Conservation (phyloP, 345 rosid species). For the Eucalyptus regnans region DNA sequence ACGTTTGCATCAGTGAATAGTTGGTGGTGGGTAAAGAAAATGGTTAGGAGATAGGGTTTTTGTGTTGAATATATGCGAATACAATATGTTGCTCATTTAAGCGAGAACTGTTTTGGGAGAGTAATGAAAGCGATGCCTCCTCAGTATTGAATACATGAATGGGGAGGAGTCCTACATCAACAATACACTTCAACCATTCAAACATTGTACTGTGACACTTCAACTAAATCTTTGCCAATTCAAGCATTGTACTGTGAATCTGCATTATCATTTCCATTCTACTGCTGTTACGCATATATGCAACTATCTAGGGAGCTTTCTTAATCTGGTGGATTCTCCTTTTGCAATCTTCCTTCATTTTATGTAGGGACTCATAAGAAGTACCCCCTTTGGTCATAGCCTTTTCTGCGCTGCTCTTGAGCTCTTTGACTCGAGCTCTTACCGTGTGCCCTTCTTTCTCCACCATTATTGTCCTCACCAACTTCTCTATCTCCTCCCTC, state of each 20-base stretch:
- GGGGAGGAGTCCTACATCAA: background rate
- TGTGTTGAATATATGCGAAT: background rate
- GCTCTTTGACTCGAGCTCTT: constrained; percentile 23
- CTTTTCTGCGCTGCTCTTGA: constrained; percentile 10
- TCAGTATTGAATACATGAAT: background rate
- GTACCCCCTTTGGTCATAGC: constrained; percentile 17
- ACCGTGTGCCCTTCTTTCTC: constrained; percentile 23
- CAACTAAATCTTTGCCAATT: background rate
- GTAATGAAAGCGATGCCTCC: background rate
- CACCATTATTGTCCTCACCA: constrained; percentile 31
- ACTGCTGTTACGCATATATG: background rate
- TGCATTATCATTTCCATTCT: background rate
- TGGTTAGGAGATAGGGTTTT: background rate
- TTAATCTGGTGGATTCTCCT: background rate
- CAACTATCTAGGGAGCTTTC: background rate
- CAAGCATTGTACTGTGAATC: background rate
- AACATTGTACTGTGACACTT: background rate
- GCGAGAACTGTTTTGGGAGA: background rate
- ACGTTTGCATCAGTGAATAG: background rate
- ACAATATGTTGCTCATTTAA: background rate
- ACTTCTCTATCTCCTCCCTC: constrained; percentile 28
- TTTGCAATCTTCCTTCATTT: background rate
- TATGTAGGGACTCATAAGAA: constrained; percentile 9
- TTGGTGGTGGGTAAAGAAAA: background rate
- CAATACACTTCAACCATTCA: background rate